Conservation (phyloP, 2,329 filamentous ascomycete species). For the Fusarium sp. region DNA sequence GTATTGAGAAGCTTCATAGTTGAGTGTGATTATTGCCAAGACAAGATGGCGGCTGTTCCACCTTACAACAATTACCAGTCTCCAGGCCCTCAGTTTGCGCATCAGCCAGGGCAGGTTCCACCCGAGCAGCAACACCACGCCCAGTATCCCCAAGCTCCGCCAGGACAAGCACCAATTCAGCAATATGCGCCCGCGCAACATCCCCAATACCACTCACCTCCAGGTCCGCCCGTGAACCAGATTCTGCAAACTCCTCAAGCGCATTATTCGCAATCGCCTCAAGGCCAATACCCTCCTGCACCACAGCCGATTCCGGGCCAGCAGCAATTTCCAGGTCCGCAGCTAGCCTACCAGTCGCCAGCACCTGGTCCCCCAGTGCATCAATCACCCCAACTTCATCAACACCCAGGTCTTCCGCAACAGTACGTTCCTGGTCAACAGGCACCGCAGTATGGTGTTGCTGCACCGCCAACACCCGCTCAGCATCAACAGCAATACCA, state of each 20-base stretch:
- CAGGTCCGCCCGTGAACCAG: neutral
- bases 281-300: neutral
- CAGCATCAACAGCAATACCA: slow-evolving; percentile 20
- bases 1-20: neutral
- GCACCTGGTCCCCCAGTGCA: neutral
- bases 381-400: neutral
- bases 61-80: slow-evolving; percentile 19
- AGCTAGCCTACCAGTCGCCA: neutral
- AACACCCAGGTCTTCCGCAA: neutral
- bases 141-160: neutral
- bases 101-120: neutral
- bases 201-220: neutral
- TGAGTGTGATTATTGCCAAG: neutral
- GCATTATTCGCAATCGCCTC: neutral
- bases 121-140: neutral
- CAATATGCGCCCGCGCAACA: neutral
- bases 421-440: slow-evolving; percentile 5
- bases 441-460: slow-evolving; percentile 17
- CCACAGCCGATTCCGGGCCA: neutral
- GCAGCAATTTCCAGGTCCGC: neutral
- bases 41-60: slow-evolving; percentile 17
- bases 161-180: neutral
- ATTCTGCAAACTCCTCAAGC: neutral
- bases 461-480: slow-evolving; percentile 7
- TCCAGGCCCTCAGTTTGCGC: neutral